Evolutionary conservation across 345 rosid species (phyloP), one percentile per base, ranked within the genome.

Genomic region (Orychophragmus violaceus): DNA sequence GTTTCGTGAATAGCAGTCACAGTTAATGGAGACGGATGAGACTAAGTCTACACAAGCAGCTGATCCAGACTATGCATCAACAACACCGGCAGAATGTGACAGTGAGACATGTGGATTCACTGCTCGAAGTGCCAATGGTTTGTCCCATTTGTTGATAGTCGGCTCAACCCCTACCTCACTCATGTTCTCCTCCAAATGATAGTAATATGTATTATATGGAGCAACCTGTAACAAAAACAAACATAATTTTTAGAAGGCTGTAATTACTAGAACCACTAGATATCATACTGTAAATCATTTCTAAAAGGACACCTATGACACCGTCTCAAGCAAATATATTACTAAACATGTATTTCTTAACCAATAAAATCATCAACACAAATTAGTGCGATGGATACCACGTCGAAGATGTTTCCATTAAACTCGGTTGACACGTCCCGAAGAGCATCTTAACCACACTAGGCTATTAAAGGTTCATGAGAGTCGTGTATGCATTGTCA

Each of bases 71-170:
- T 87, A 96, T 66, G 83, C 83, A 77, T 91, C 99, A 62, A 97
- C 86, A 10, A 85, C 91, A 13, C 99, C 99, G 2, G 99, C 99
- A 52, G 98, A 91, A 84, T 95, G 99, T 58, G 97, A 86, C 50
- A 89, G 65, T 21, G 98, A 95, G 76, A 91, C 99, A 23, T 95
- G 99, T 12, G 96, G 96, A 82, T 91, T 98, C 66, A 89, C 81
- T 46, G 82, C 80, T 74, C 98, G 98, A 69, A 91, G 77, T 35
- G 90, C 77, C 79, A 91, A 78, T 52, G 91, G 87, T 74, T 87
- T 91, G 81, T 89, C 83, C 99, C 99, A 95, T 76, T 80, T 83
- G 82, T 91, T 95, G 71, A 83, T 78, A 19, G 76, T 83, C 81
- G 86, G 81, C 57, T 82, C 85, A 75, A 95, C 70, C 71, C 97